Evolutionary conservation across 2,329 filamentous ascomycete species (phyloP).

Genomic region (Mycosphaerella sp.): DNA sequence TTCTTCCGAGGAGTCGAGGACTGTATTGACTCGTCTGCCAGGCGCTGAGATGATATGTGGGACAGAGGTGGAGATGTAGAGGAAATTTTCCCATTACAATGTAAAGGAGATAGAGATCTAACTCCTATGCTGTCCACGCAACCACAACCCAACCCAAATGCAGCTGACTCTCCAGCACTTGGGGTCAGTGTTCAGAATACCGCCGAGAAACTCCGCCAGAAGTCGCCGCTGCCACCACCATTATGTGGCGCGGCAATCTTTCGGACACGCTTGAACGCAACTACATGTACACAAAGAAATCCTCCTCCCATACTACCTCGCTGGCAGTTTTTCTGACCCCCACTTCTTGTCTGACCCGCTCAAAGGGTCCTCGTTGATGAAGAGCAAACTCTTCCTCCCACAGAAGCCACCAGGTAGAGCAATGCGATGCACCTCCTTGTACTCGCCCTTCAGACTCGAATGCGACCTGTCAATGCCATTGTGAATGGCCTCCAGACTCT

Average conservation of each 20-base stretch:
- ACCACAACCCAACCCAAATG: background rate
- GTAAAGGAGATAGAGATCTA: too few relatives aligned
- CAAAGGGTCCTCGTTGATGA: constrained; percentile 19
- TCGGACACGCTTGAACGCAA: constrained; percentile 8
- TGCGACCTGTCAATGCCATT: constrained; percentile 14
- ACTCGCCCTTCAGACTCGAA: constrained; percentile 10
- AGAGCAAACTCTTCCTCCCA: constrained; percentile 16
- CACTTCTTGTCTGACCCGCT: constrained; percentile 14
- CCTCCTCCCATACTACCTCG: background rate
- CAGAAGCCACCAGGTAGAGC: constrained; percentile 21
- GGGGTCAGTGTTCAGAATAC: constrained; percentile 4
- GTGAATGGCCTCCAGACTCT: constrained; percentile 18
- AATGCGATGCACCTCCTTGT: constrained; percentile 14
- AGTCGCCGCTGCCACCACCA: background rate
- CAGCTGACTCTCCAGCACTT: constrained; percentile 13
- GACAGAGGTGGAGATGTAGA: too few relatives aligned
- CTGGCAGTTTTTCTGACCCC: constrained; percentile 13
- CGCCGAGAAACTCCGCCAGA: background rate
- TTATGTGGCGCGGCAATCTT: background rate
- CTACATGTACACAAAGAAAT: constrained; percentile 1
- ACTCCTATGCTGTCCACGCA: too few relatives aligned
- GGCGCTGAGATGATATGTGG: too few relatives aligned
- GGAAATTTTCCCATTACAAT: too few relatives aligned
- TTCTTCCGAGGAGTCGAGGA: too few relatives aligned
- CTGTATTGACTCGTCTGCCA: too few relatives aligned